Percentiles rank a stretch among this genome's conserved stretches.
Evolutionary conservation across 768 basidiomycete genomes (phyloP).

Genomic region (Cyclocybe cylindracea): DNA sequence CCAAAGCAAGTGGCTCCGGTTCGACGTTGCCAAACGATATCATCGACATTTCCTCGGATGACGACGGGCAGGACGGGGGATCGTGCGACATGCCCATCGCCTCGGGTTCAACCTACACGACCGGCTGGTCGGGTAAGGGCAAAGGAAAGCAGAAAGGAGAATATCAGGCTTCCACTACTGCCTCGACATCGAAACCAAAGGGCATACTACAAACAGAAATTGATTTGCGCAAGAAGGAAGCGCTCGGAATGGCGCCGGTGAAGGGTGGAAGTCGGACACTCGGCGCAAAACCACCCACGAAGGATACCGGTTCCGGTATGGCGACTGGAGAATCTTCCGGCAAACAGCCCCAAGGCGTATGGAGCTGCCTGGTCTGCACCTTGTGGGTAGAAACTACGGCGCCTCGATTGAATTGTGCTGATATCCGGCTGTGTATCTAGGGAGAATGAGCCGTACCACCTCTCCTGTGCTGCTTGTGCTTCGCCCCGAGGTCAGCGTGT

Average conservation of each 20-base stretch:
- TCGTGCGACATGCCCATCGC: conserved; percentile 28
- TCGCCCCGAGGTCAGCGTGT: conserved; percentile 47
- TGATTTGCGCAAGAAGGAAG: conserved; percentile 43
- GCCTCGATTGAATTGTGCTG: conserved; percentile 4
- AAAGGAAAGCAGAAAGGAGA: background rate
- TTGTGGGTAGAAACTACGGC: conserved; percentile 44
- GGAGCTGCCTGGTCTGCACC: conserved; percentile 65
- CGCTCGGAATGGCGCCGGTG: conserved; percentile 39
- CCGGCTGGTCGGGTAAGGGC: background rate
- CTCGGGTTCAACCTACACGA: conserved; percentile 35
- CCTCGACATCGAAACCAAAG: conserved; percentile 8
- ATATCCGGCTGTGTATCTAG: conserved; percentile 29
- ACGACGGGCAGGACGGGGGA: conserved; percentile 9
- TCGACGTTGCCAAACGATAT: conserved; percentile 2
- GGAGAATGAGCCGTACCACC: conserved; percentile 49
- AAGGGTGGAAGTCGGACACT: conserved; percentile 22
- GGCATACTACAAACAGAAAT: conserved; percentile 43
- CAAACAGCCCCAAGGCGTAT: conserved; percentile 19
- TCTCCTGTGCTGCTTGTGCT: conserved; percentile 64
- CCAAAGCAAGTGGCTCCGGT: conserved; percentile 6
- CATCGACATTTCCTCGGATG: conserved; percentile 23
- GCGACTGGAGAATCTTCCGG: background rate
- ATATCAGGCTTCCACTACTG: too few species aligned
- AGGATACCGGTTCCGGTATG: background rate
- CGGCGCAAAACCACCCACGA: conserved; percentile 4